Percentiles rank a stretch among this genome's conserved stretches.
These are phyloP conservation scores for Thinopyrum elongatum DNA, from an alignment of 176 grass and related monocot species.

Conservation along the genomic window DNA sequence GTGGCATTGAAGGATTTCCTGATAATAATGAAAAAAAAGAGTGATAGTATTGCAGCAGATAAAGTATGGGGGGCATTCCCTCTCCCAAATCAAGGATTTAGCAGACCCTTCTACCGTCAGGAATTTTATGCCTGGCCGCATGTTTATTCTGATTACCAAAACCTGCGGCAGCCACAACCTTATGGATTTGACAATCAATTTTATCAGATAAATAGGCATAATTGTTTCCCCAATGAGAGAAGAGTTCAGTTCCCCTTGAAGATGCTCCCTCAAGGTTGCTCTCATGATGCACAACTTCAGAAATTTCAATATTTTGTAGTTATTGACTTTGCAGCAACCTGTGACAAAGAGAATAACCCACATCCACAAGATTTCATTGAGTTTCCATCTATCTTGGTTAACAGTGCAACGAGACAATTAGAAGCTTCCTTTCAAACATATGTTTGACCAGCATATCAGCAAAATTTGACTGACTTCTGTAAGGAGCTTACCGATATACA, in stretches of 20 bases:
- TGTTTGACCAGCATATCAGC: slow-evolving; percentile 78
- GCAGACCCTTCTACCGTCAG: slow-evolving; percentile 52
- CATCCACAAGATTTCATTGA: slow-evolving; percentile 98
- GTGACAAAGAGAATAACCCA: slow-evolving; percentile 82
- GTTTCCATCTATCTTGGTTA: slow-evolving; percentile 97
- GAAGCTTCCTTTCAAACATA: slow-evolving; percentile 99
- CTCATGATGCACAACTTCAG: slow-evolving; percentile 66
- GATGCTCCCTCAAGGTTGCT: slow-evolving; percentile 61
- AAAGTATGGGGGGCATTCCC: slow-evolving; percentile 50
- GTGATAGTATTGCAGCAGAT: slow-evolving; percentile 36
- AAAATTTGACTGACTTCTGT: slow-evolving; percentile 91
- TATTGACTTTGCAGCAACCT: slow-evolving; percentile 98
- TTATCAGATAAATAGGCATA: slow-evolving; percentile 63
- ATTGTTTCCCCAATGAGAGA: slow-evolving; percentile 49
- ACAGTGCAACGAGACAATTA: slow-evolving; percentile 85
- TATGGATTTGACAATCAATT: slow-evolving; percentile 49
- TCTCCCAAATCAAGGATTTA: slow-evolving; percentile 54
- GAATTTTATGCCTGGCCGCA: slow-evolving; percentile 57
- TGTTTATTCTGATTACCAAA: slow-evolving; percentile 60
- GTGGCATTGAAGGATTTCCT: slow-evolving; percentile 43
- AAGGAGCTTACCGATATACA: slow-evolving; percentile 97
- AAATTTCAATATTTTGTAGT: slow-evolving; percentile 99
- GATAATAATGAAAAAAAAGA: slow-evolving; percentile 51
- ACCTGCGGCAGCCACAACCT: slow-evolving; percentile 41
- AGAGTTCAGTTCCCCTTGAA: slow-evolving; percentile 65